A percentile compares a stretch with the other conserved stretches of the same genome.
phyloP scores from a whole-genome alignment of 1,284 basidiomycete genomes.

The Apiotrichum sp. region DNA sequence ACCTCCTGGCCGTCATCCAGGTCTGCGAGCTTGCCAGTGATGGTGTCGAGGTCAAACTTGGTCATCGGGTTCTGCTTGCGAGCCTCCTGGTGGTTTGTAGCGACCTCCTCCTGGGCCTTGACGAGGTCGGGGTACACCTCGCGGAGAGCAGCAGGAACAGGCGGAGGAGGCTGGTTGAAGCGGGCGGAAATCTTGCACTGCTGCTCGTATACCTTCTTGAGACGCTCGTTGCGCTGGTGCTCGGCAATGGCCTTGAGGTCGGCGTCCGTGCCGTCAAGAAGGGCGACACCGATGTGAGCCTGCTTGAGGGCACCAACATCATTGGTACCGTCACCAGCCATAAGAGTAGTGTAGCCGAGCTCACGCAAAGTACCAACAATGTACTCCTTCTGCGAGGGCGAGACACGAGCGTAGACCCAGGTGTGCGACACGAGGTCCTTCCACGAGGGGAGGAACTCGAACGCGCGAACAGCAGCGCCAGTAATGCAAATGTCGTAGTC shows the following conservation, averaged over 20 bases:
- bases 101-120: constrained; percentile 75
- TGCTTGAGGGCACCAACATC: constrained; percentile 95
- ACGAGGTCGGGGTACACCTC: constrained; percentile 82
- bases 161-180: constrained; percentile 85
- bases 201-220: constrained; percentile 93
- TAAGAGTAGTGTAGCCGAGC: constrained; percentile 82
- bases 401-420: constrained; percentile 95
- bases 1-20: constrained; percentile 85
- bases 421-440: constrained; percentile 77
- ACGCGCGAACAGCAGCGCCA: constrained; percentile 81
- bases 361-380: constrained; percentile 82
- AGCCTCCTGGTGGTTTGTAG: constrained; percentile 57
- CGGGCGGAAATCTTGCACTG: constrained; percentile 80
- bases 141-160: constrained; percentile 75
- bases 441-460: constrained; percentile 57
- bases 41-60: constrained; percentile 82
- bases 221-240: constrained; percentile 74
- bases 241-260: constrained; percentile 90
- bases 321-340: constrained; percentile 97
- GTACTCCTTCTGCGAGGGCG: constrained; percentile 88
- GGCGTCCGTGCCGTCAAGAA: constrained; percentile 82
- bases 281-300: constrained; percentile 87
- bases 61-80: constrained; percentile 80
- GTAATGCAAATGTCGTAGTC: constrained; percentile 92
- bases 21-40: constrained; percentile 82